These are phyloP conservation scores for Biscogniauxia marginata DNA, from an alignment of 2,329 filamentous ascomycete genomes.

Conservation along the genomic window DNA sequence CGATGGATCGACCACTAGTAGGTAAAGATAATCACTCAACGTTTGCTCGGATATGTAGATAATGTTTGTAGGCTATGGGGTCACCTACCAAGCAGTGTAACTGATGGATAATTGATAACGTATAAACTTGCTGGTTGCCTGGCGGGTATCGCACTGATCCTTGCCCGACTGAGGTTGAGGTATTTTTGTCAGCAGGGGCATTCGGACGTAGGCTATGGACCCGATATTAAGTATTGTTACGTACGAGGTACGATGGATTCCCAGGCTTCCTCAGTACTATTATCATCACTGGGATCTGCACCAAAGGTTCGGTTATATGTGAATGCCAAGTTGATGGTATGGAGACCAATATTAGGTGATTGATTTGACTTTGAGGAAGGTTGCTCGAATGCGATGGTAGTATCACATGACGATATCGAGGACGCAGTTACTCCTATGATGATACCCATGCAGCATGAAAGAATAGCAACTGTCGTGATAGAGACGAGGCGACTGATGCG, in stretches of 20 bases:
- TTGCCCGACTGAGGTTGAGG: conserved; percentile 3
- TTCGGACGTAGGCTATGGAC: too few relatives aligned
- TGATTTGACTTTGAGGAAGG: background rate
- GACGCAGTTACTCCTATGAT: background rate
- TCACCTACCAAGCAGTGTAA: background rate
- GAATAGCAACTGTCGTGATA: background rate
- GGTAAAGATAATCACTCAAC: background rate
- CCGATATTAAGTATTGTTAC: background rate
- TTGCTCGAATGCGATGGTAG: too few relatives aligned
- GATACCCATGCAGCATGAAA: background rate
- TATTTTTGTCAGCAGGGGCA: too few relatives aligned
- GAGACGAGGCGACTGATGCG: background rate
- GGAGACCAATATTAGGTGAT: background rate
- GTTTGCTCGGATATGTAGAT: background rate
- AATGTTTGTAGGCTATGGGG: background rate
- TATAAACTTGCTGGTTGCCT: conserved; percentile 1
- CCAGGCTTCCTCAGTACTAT: conserved; percentile 4
- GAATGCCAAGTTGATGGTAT: conserved; percentile 1
- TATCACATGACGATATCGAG: background rate
- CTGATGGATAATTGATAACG: conserved; percentile 2
- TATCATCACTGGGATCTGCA: conserved; percentile 3
- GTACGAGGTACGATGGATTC: conserved; percentile 7
- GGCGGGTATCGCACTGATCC: conserved; percentile 4
- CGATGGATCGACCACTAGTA: conserved; percentile 2
- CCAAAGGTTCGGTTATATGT: conserved; percentile 9